Base-by-base conservation (phyloP, 345 rosid genomes). In the Nasturtium officinale region DNA sequence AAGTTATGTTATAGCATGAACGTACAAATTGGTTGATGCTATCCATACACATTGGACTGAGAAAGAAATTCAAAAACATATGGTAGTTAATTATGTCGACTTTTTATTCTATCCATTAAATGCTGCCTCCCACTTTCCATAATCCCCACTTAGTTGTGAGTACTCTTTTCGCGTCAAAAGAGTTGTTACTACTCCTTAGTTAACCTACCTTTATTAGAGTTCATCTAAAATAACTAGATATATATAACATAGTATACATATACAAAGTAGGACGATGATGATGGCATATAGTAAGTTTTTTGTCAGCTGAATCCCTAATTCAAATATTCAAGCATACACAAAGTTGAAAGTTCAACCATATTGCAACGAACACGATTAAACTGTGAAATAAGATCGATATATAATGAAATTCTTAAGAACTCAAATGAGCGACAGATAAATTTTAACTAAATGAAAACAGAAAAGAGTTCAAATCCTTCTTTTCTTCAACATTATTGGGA, bases 21-120 rank as follows among this genome's bases (percentile, higher is more conserved):
- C 29, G 55, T n/a, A 29, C 47, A n/a, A 48, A 43, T 64, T 74
- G 65, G 33, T 47, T 66, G 54, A 26, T 58, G 53, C 0, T 59
- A 48, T 37, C 25, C 67, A 74, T 66, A n/a, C n/a, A 67, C 67
- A 66, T 20, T 67, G 73, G 67, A 59, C 28, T 2, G 26, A 58
- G 37, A 46, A 66, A 65, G 43, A 58, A 55, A 35, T 66, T 65
- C 17, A 57, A 57, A 50, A 73, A 20, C 1, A 12, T 17, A 16
- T 35, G 23, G 1, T 38, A 48, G 1, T 18, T 38, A 26, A 21
- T 70, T 23, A 51, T 37, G 5, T 40, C 51, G 68, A 60, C 50
- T 53, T 71, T 9, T 17, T 4, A 17, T 40, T 61, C 18, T 25
- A 21, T 6, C 16, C 16, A 47, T 20, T 18, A 7, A 43, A 57